Conservation (phyloP, 768 basidiomycete species). For the Mycena venus region DNA sequence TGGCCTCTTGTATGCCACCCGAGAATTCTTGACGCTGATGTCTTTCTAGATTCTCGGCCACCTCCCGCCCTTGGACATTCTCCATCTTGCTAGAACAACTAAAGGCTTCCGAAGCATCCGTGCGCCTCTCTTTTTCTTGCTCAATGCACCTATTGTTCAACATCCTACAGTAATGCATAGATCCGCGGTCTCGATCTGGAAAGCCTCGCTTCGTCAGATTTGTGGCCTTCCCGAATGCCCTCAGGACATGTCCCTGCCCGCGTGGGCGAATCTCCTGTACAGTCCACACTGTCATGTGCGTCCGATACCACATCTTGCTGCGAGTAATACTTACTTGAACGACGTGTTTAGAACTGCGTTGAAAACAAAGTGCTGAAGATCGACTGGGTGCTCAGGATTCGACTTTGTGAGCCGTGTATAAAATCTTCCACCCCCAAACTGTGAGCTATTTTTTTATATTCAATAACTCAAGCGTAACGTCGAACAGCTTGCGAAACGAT, state of each 20-base stretch:
- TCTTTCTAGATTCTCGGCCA: constrained; percentile 45
- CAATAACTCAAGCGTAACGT: no score
- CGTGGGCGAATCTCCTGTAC: constrained; percentile 45
- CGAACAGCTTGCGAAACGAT: constrained; percentile 29
- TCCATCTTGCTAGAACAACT: constrained; percentile 48
- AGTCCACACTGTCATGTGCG: constrained; percentile 46
- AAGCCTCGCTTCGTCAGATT: constrained; percentile 37
- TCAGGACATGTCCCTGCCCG: constrained; percentile 42
- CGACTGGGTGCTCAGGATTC: constrained; percentile 42
- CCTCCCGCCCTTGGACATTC: constrained; percentile 46
- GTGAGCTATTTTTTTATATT: no score
- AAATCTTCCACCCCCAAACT: constrained; percentile 25
- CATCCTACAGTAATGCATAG: constrained; percentile 18
- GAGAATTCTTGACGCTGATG: not conserved
- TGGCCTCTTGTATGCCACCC: not conserved
- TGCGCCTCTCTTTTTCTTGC: not conserved
- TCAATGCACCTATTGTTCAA: not conserved
- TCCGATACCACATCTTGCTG: not conserved
- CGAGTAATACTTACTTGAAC: not conserved
- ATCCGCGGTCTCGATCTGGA: constrained; percentile 41
- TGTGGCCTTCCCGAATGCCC: constrained; percentile 42
- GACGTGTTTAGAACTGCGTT: constrained; percentile 38
- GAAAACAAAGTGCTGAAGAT: constrained; percentile 34
- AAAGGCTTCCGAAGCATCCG: constrained; percentile 43
- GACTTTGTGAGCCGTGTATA: constrained; percentile 41